These are phyloP conservation scores for Diaporthe sp. DNA, from an alignment of 2,329 filamentous ascomycete species.

Conservation along the genomic window DNA sequence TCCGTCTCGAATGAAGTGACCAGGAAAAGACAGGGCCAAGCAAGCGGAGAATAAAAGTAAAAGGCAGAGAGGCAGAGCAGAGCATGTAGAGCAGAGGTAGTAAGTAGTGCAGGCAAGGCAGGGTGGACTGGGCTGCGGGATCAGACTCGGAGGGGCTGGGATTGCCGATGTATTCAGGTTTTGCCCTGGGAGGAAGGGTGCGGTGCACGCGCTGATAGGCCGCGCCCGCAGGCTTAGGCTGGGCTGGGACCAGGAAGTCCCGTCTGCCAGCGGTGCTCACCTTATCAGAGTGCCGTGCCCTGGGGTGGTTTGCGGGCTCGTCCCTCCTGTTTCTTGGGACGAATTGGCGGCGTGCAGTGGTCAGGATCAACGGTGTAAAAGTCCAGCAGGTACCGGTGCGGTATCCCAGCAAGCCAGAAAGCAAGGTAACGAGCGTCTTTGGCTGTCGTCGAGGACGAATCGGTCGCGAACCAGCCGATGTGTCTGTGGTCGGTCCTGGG, in stretches of 20 bases:
- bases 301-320: conserved; percentile 23
- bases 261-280: conserved; percentile 35
- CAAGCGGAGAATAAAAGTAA: conserved; percentile 30
- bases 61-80: conserved; percentile 26
- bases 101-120: not conserved
- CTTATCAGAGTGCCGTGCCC: conserved; percentile 27
- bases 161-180: conserved; percentile 34
- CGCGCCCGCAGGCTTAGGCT: conserved; percentile 26
- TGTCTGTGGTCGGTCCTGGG: conserved; percentile 6
- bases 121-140: conserved; percentile 16
- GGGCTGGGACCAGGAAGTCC: conserved; percentile 31
- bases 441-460: not conserved
- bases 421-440: conserved; percentile 30
- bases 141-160: conserved; percentile 32
- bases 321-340: conserved; percentile 26
- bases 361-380: conserved; percentile 34
- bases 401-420: conserved; percentile 21
- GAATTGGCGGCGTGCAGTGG: conserved; percentile 17
- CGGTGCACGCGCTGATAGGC: conserved; percentile 37
- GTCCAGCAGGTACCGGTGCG: conserved; percentile 22
- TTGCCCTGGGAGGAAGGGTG: conserved; percentile 25
- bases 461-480: conserved; percentile 3
- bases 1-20: conserved; percentile 29
- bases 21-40: conserved; percentile 30
- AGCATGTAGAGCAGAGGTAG: conserved; percentile 17